Conservation (phyloP, 139 green algal species). For the Astrephomene gubernaculifera region DNA sequence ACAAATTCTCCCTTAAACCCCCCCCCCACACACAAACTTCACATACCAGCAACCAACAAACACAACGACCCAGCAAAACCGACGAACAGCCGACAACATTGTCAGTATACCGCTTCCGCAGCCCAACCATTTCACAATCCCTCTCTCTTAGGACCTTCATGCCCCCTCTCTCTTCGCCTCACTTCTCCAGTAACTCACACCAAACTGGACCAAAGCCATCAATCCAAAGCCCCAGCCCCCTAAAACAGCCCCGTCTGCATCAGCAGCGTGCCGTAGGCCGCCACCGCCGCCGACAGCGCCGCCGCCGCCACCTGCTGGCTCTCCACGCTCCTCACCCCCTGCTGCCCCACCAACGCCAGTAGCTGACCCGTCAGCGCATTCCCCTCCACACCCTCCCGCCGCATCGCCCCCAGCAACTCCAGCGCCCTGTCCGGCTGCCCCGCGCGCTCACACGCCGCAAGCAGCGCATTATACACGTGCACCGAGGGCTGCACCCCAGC, state of each 20-base stretch:
- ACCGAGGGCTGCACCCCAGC: constrained; percentile 55
- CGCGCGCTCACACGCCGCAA: constrained; percentile 84
- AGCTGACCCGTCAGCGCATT: constrained; percentile 70
- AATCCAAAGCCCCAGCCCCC: too few relatives aligned
- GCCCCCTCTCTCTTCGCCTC: too few relatives aligned
- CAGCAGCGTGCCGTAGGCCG: constrained; percentile 80
- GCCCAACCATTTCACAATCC: too few relatives aligned
- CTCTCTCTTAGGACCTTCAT: too few relatives aligned
- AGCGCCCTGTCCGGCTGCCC: constrained; percentile 70
- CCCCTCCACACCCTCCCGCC: constrained; percentile 62
- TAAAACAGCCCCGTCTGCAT: constrained; percentile 86
- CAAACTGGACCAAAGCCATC: too few relatives aligned
- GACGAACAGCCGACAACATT: too few relatives aligned
- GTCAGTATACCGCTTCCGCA: too few relatives aligned
- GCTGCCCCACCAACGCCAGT: constrained; percentile 70
- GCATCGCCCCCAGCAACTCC: constrained; percentile 67
- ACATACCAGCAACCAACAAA: too few relatives aligned
- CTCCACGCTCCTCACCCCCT: constrained; percentile 76
- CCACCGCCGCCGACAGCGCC: constrained; percentile 83
- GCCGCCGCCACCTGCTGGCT: constrained; percentile 79
- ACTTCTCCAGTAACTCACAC: too few relatives aligned
- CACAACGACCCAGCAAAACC: too few relatives aligned
- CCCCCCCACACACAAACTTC: too few relatives aligned
- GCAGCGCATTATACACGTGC: constrained; percentile 89
- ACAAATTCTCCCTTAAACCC: too few relatives aligned